phyloP scores from a whole-genome alignment of 192 early-diverging fungal species.

The Rhizoclosmatium sp. region DNA sequence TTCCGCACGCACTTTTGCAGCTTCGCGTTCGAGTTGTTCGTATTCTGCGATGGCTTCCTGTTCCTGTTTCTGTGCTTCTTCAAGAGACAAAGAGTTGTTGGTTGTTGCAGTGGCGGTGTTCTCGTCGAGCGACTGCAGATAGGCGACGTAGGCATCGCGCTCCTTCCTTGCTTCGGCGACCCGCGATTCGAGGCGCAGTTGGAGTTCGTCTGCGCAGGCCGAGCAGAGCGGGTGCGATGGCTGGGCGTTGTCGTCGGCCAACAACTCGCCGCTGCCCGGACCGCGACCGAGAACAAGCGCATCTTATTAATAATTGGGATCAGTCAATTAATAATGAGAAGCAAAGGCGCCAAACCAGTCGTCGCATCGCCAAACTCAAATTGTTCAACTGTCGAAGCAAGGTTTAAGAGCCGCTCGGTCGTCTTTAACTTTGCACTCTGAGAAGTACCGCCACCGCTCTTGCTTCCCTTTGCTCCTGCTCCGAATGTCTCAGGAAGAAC shows the following conservation, averaged over 20 bases:
- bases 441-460: no score
- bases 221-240: constrained; percentile 88
- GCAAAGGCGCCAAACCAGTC: no score
- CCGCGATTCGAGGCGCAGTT: constrained; percentile 73
- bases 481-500: no score
- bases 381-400: no score
- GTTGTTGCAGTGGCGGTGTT: neutral
- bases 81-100: neutral
- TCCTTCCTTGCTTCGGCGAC: constrained; percentile 75
- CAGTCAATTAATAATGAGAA: no score
- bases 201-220: constrained; percentile 86
- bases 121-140: constrained; percentile 42
- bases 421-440: no score
- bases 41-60: neutral
- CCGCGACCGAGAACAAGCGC: neutral
- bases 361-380: no score
- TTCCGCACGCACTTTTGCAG: neutral
- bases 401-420: no score
- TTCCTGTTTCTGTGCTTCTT: constrained; percentile 3
- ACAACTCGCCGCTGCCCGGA: neutral
- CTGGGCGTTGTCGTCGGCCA: constrained; percentile 57
- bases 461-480: no score
- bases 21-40: constrained; percentile 15
- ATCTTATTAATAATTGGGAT: neutral
- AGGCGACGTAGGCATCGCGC: constrained; percentile 75